These are phyloP conservation scores for Graphiopsis chlorocephala DNA, from an alignment of 2,329 filamentous ascomycete species.

Conservation along the genomic window DNA sequence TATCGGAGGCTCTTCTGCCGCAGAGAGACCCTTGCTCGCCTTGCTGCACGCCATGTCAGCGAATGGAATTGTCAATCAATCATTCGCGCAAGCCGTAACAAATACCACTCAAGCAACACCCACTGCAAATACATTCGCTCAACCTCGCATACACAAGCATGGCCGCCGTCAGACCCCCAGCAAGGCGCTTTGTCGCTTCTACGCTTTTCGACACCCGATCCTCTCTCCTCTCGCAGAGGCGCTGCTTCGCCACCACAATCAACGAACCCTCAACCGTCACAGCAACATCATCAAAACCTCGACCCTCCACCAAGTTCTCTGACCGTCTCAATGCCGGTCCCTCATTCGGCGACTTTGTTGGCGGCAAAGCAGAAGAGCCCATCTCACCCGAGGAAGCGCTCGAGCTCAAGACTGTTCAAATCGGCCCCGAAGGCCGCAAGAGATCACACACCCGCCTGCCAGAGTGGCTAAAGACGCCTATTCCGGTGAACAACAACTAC, in stretches of 20 bases:
- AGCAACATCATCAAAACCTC: slow-evolving; percentile 33
- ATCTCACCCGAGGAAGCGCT: slow-evolving; percentile 53
- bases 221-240: slow-evolving; percentile 32
- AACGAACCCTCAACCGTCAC: slow-evolving; percentile 36
- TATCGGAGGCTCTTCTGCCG: not conserved
- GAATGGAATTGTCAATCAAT: slow-evolving; percentile 6
- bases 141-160: slow-evolving; percentile 21
- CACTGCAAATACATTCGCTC: not conserved
- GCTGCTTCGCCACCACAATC: slow-evolving; percentile 45
- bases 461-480: slow-evolving; percentile 93
- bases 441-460: slow-evolving; percentile 73
- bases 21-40: not conserved
- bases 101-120: not conserved
- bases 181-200: slow-evolving; percentile 28
- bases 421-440: slow-evolving; percentile 61
- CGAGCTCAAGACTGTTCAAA: slow-evolving; percentile 59
- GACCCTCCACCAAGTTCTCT: slow-evolving; percentile 53
- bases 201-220: slow-evolving; percentile 22
- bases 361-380: slow-evolving; percentile 39
- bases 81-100: not conserved
- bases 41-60: slow-evolving; percentile 7
- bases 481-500: slow-evolving; percentile 81
- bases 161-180: slow-evolving; percentile 27
- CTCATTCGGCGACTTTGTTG: slow-evolving; percentile 62
- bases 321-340: slow-evolving; percentile 65